Percentiles rank a stretch among this genome's conserved stretches.
These are phyloP conservation scores for Podospora australis DNA, from an alignment of 495 filamentous ascomycete species.

Conservation along the genomic window DNA sequence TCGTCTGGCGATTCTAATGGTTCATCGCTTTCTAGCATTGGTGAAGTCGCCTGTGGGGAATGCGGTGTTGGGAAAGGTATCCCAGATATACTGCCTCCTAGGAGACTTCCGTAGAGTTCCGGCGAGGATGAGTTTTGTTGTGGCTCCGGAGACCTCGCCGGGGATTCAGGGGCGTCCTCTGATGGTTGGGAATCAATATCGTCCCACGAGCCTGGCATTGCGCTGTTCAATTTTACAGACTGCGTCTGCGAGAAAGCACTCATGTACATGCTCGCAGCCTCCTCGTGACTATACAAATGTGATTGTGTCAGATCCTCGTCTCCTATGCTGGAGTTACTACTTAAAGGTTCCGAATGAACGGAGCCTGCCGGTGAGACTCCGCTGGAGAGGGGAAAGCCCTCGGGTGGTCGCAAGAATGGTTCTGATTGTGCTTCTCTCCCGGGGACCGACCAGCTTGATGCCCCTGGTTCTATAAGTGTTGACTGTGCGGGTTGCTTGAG, in stretches of 20 bases:
- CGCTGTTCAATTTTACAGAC: slow-evolving; percentile 34
- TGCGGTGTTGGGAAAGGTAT: too few species aligned
- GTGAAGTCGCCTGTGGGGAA: too few species aligned
- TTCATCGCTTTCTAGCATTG: too few species aligned
- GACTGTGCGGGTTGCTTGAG: slow-evolving; percentile 29
- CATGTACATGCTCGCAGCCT: slow-evolving; percentile 96
- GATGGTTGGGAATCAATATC: slow-evolving; percentile 16
- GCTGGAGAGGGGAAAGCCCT: slow-evolving; percentile 7
- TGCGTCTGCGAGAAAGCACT: slow-evolving; percentile 44
- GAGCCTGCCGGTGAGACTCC: slow-evolving; percentile 16
- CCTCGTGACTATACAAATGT: slow-evolving; percentile 78
- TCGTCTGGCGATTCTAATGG: too few species aligned
- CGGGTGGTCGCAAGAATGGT: slow-evolving; percentile 25
- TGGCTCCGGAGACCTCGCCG: background rate
- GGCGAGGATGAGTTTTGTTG: background rate
- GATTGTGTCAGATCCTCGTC: slow-evolving; percentile 59
- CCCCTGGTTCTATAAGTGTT: slow-evolving; percentile 20
- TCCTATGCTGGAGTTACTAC: slow-evolving; percentile 11
- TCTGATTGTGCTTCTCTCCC: slow-evolving; percentile 32
- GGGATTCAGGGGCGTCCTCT: background rate
- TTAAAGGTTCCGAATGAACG: slow-evolving; percentile 21
- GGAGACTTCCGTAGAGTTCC: background rate
- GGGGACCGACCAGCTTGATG: slow-evolving; percentile 23
- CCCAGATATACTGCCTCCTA: too few species aligned
- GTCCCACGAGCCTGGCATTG: slow-evolving; percentile 59